Evolutionary conservation across 352 stramenopile genomes (phyloP), one percentile per base, ranked within the genome.

Genomic region (Blastocystis hominis): DNA sequence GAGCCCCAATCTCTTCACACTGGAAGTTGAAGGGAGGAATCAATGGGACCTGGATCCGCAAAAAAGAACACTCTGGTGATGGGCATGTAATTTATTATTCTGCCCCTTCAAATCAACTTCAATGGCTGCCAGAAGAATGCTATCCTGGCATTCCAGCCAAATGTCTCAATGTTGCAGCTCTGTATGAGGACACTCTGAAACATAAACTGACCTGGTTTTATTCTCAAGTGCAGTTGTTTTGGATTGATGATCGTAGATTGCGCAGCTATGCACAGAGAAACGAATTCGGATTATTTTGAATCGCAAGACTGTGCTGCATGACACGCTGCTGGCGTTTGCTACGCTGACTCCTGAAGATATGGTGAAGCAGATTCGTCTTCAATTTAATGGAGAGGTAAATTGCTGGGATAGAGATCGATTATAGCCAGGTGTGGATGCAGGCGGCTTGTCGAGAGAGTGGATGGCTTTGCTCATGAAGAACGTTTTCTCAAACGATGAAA

Each of bases 201-300:
- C 53, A 53, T 9, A 84, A 84, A 44, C 47, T 84, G 17, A 38
- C 44, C 9, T 84, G 72, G 72, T 84, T 84, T 53, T 84, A 84
- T 64, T 68, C 72, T 3, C 72, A 84, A 40, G 62, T 72, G 17
- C 1, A 0, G 30, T 34, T 20, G 24, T 20, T 5, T 20, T 15
- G 6, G 5, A 40, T 46, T 40, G 34, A 34, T 46, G 30, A 68
- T 34, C 10, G 24, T 72, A 72, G 56, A n/a, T 84, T 10, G 72
- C 72, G 40, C 72, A 84, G 47, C 13, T 84, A 34, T 68, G 44
- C 3, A 68, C 72, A 64, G 72, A 84, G 24, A 84, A 84, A 44
- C 72, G 72, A 20, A 84, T 84, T 68, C 72, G 72, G 17, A 84
- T 84, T 30, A 84, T 84, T 47, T 53, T 84, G 34, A 84, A 84